Evolutionary conservation across 257 asterid species (phyloP).

Genomic region (Cynanchum wilfordii): DNA sequence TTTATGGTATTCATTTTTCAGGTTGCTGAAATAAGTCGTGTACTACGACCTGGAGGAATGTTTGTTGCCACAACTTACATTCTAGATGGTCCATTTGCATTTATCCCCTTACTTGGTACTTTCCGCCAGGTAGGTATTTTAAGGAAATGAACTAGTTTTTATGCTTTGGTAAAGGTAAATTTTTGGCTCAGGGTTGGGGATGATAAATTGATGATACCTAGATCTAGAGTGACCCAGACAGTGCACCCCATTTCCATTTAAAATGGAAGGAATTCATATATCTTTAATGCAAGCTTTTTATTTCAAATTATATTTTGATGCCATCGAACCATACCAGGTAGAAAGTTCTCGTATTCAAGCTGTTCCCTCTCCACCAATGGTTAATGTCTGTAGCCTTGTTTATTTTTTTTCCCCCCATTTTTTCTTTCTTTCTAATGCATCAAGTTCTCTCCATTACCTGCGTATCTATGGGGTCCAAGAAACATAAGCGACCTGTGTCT

Average conservation of each 20-base stretch:
- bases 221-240: background rate
- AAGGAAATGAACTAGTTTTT: background rate
- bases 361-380: background rate
- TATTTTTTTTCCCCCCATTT: too few relatives aligned
- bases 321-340: background rate
- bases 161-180: background rate
- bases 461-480: background rate
- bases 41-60: constrained; percentile 75
- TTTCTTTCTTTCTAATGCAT: background rate
- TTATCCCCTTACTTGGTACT: constrained; percentile 47
- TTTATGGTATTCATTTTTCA: constrained; percentile 18
- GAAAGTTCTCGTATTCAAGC: background rate
- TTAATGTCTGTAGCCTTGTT: background rate
- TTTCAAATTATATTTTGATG: background rate
- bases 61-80: constrained; percentile 76
- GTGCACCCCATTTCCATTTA: background rate
- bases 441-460: background rate
- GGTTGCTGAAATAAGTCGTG: constrained; percentile 92
- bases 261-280: background rate
- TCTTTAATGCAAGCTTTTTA: background rate
- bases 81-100: constrained; percentile 53
- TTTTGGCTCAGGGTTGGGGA: background rate
- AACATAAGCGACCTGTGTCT: background rate
- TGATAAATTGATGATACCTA: background rate
- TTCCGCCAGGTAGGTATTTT: constrained; percentile 47